Conservation (phyloP, 106 monocot species). For the Apostasia ramifera region DNA sequence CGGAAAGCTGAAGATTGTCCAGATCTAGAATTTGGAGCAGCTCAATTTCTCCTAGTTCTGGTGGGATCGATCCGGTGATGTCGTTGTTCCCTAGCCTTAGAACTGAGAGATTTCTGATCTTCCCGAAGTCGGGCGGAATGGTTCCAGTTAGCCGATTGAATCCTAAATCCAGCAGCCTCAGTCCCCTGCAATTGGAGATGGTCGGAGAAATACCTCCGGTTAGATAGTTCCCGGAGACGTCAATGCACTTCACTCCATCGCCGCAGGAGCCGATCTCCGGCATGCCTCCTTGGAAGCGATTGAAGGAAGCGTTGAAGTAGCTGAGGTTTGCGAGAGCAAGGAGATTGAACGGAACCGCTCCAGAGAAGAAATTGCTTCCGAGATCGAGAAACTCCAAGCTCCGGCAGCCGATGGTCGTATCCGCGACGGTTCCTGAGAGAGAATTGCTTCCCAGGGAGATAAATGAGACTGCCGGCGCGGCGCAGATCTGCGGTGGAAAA, state of each 20-base stretch:
- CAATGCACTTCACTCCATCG: constrained; percentile 39
- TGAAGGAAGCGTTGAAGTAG: constrained; percentile 74
- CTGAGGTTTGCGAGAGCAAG: constrained; percentile 52
- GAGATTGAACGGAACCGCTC: constrained; percentile 54
- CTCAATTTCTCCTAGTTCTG: constrained; percentile 43
- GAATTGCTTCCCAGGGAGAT: constrained; percentile 65
- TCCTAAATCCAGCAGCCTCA: constrained; percentile 56
- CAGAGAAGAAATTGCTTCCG: constrained; percentile 62
- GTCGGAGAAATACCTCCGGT: constrained; percentile 39
- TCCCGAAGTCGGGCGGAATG: constrained; percentile 54
- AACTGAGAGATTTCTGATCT: constrained; percentile 48
- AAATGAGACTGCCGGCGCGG: constrained; percentile 40
- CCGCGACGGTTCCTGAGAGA: constrained; percentile 52
- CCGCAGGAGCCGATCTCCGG: constrained; percentile 41
- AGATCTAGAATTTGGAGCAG: constrained; percentile 60
- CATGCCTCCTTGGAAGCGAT: constrained; percentile 49
- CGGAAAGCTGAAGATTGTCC: constrained; percentile 52
- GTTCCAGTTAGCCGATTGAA: constrained; percentile 47
- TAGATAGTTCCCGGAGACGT: constrained; percentile 55
- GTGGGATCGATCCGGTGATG: constrained; percentile 50
- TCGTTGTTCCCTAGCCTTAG: constrained; percentile 51
- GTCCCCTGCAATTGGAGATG: constrained; percentile 39
- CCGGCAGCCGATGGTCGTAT: constrained; percentile 39
- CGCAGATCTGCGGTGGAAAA: constrained; percentile 61
- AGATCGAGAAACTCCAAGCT: constrained; percentile 71